phyloP scores from a whole-genome alignment of 2,329 filamentous ascomycete species.

The Metarhizium brunneum region DNA sequence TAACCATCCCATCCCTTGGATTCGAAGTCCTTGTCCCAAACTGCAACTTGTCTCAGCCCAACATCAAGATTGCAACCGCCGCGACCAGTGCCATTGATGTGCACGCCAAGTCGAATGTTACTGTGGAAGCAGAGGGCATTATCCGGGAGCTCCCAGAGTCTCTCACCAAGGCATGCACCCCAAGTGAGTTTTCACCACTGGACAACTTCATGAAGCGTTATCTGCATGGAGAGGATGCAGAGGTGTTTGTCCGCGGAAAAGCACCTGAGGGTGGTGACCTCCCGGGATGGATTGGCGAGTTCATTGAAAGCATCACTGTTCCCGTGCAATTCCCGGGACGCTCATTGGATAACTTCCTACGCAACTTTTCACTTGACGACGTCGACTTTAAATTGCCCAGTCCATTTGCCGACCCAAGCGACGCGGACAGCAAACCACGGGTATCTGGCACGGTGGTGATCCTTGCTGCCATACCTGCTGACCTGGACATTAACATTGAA shows the following conservation, averaged over 20 bases:
- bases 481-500: conserved; percentile 78
- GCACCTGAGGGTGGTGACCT: conserved; percentile 55
- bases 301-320: conserved; percentile 73
- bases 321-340: conserved; percentile 78
- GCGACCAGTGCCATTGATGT: conserved; percentile 59
- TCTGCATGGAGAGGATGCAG: conserved; percentile 69
- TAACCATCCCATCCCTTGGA: conserved; percentile 68
- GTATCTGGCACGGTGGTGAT: conserved; percentile 80
- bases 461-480: conserved; percentile 66
- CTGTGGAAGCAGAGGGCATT: conserved; percentile 60
- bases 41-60: conserved; percentile 60
- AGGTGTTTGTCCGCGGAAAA: conserved; percentile 75
- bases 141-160: conserved; percentile 65
- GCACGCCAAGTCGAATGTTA: conserved; percentile 56
- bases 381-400: conserved; percentile 81
- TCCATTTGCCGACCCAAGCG: conserved; percentile 65
- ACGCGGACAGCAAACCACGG: conserved; percentile 63
- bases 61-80: conserved; percentile 72
- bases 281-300: conserved; percentile 72
- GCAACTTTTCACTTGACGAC: conserved; percentile 77
- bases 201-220: conserved; percentile 75
- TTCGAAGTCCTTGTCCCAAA: conserved; percentile 83
- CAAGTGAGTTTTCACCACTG: conserved; percentile 70
- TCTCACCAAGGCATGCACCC: conserved; percentile 65
- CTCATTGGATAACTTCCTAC: conserved; percentile 73